Base-by-base conservation (phyloP, 2,329 filamentous ascomycete genomes). In the Microsporum canis region DNA sequence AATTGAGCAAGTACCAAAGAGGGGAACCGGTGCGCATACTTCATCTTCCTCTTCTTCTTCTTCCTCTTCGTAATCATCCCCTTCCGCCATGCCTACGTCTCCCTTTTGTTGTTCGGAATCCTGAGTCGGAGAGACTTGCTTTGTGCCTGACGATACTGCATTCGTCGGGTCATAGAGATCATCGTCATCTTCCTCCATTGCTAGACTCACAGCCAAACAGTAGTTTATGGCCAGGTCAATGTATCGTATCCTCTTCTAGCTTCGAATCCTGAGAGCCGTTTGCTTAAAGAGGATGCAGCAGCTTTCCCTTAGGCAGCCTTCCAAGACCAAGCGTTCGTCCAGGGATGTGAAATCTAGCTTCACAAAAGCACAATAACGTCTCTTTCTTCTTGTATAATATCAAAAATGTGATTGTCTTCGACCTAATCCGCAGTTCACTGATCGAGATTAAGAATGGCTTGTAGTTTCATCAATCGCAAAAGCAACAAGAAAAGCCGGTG, bases 101-200 rank as follows among this genome's bases (percentile, higher is more conserved):
- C 67, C 67, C 59, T 70, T 67, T 41, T 63, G 59, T 47, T 63
- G 59, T 47, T 47, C 67, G 63, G 61, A 65, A 65, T 55, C 63
- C 61, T 61, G 68, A 57, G 67, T 68, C 38, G 68, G 67, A 12
- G 68, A 63, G 41, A 67, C 65, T 63, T 71, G 72, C 14, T 70
- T 68, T 12, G 65, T 61, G 43, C 73, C 69, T 29, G 63, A 62
- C 8, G 72, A 69, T n/a, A 74, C 68, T 17, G 68, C 64, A 60
- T 77, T 75, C 14, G 71, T 69, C 17, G 76, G 75, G 60, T 75
- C 75, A 62, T 78, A 78, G 27, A 78, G 74, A 67, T 78, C 76
- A 63, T 78, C 76, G 17, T 78, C 76, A 61, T 77, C 75, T 63
- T 77, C 75, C n/a, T 77, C 75, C 73, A 77, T 77, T 57, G 59